phyloP scores from a whole-genome alignment of 1,139 yeast genomes.

The Blastobotrys petasosporus region DNA sequence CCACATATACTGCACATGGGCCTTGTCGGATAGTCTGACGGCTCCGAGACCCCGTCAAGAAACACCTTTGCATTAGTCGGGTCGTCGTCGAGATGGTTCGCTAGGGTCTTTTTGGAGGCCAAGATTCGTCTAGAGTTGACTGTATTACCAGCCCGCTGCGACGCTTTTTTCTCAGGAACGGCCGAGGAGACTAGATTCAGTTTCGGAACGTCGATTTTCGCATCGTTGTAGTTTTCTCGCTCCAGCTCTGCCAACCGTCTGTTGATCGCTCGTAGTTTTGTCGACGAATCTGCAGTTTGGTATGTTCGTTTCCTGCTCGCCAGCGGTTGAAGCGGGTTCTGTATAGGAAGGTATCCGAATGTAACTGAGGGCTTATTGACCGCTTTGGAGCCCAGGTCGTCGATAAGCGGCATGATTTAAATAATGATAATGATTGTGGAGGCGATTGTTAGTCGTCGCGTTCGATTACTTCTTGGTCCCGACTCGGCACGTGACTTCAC shows the following conservation, averaged over 20 bases:
- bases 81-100: conserved; percentile 40
- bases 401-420: conserved; percentile 13
- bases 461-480: neutral
- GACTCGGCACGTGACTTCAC: neutral
- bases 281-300: conserved; percentile 24
- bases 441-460: too few relatives aligned
- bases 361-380: conserved; percentile 8
- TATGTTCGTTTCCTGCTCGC: conserved; percentile 9
- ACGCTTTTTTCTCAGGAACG: conserved; percentile 13
- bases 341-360: conserved; percentile 7
- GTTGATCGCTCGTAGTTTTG: conserved; percentile 27
- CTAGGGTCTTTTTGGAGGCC: conserved; percentile 36
- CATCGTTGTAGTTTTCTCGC: conserved; percentile 38
- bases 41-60: conserved; percentile 28
- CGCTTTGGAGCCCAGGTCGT: conserved; percentile 13
- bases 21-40: conserved; percentile 34
- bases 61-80: conserved; percentile 29
- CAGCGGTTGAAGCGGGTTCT: neutral
- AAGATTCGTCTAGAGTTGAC: conserved; percentile 35
- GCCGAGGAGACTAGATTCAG: conserved; percentile 22
- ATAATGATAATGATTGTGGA: neutral
- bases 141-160: conserved; percentile 26
- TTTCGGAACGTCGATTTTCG: conserved; percentile 37
- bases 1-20: conserved; percentile 40
- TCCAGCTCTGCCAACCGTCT: conserved; percentile 37